Conservation (phyloP, 306 rosid genomes). For the Arachis hypogaea region DNA sequence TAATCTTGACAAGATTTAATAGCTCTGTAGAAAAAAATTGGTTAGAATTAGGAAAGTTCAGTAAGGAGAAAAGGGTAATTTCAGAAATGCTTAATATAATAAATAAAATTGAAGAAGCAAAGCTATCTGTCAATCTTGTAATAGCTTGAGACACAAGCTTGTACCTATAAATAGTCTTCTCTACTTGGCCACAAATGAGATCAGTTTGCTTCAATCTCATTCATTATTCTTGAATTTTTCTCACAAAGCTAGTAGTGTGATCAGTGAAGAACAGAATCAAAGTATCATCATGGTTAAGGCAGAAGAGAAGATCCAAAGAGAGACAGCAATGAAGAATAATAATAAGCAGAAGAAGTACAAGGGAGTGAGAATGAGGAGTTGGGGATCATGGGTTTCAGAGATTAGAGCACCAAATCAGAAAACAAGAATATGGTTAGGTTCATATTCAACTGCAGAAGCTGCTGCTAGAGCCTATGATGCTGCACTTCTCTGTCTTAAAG, state of each 20-base stretch:
- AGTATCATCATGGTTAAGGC: constrained; percentile 70
- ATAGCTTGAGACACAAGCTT: constrained; percentile 40
- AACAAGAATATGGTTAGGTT: constrained; percentile 96
- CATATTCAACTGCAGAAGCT: constrained; percentile 92
- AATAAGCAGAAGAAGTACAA: constrained; percentile 79
- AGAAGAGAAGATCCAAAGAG: constrained; percentile 55
- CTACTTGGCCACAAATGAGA: constrained; percentile 13
- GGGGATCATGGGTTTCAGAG: constrained; percentile 99
- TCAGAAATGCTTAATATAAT: background rate
- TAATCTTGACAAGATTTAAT: no score
- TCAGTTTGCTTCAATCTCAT: no score
- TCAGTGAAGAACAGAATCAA: no score
- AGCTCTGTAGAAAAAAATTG: no score
- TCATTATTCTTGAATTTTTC: no score
- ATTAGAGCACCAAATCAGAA: constrained; percentile 96
- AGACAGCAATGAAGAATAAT: constrained; percentile 44
- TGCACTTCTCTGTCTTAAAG: constrained; percentile 90
- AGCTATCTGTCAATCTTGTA: constrained; percentile 61
- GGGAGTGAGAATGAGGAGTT: constrained; percentile 98
- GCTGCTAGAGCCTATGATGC: constrained; percentile 99
- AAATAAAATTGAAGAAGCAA: constrained; percentile 32
- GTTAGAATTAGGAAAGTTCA: constrained; percentile 39
- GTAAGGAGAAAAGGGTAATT: constrained; percentile 38
- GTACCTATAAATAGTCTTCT: constrained; percentile 65
- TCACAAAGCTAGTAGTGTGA: no score